Evolutionary conservation across 306 rosid genomes (phyloP).

Genomic region (Oxytropis ochrocephala): DNA sequence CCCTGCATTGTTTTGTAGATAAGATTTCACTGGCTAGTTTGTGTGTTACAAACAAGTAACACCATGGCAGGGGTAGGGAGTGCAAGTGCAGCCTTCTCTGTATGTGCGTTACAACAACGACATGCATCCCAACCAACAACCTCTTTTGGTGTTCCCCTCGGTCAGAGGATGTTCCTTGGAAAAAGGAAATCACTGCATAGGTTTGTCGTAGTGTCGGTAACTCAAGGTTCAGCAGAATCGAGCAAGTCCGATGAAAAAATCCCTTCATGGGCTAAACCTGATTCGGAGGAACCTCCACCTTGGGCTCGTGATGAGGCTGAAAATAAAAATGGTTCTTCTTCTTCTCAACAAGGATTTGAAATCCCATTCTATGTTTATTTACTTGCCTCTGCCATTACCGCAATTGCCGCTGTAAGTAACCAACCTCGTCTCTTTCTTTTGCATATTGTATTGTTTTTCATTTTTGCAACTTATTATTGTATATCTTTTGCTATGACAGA

Average conservation of each 20-base stretch:
- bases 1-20: neutral
- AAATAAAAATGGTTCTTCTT: slow-evolving; percentile 9
- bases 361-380: slow-evolving; percentile 67
- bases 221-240: slow-evolving; percentile 75
- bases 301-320: slow-evolving; percentile 68
- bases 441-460: neutral
- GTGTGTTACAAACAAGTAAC: neutral
- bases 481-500: slow-evolving; percentile 26
- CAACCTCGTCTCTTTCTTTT: neutral
- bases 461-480: neutral
- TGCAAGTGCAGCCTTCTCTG: neutral
- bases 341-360: slow-evolving; percentile 37
- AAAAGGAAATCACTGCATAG: neutral
- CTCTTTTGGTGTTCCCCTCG: neutral
- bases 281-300: slow-evolving; percentile 88
- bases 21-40: slow-evolving; percentile 1
- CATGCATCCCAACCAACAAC: neutral
- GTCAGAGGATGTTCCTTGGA: neutral
- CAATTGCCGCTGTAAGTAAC: slow-evolving; percentile 85
- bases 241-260: slow-evolving; percentile 69
- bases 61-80: slow-evolving; percentile 11
- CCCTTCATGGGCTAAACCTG: slow-evolving; percentile 87
- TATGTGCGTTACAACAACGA: neutral
- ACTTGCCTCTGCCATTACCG: slow-evolving; percentile 79
- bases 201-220: slow-evolving; percentile 41